These are phyloP conservation scores for Saccharomycopsis amapae DNA, from an alignment of 805 yeast genomes.

Conservation along the genomic window DNA sequence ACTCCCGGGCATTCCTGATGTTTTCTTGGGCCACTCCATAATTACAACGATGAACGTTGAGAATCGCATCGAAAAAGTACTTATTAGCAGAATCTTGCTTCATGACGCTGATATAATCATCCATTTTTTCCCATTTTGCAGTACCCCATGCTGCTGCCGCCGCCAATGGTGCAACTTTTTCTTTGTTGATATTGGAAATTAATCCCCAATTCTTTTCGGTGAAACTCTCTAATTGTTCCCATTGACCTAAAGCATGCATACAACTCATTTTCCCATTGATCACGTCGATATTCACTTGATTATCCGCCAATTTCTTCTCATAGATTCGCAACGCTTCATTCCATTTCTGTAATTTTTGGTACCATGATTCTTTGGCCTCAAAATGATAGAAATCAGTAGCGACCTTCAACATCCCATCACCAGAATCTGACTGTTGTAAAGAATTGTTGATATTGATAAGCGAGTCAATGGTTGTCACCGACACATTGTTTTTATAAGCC, in stretches of 20 bases:
- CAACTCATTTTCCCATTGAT: conserved; percentile 98
- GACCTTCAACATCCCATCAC: conserved; percentile 91
- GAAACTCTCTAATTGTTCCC: conserved; percentile 85
- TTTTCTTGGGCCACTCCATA: conserved; percentile 75
- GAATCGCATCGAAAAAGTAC: conserved; percentile 88
- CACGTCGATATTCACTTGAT: conserved; percentile 55
- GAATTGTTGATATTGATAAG: conserved; percentile 89
- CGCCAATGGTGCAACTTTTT: conserved; percentile 91
- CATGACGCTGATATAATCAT: conserved; percentile 82
- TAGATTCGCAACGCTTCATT: conserved; percentile 94
- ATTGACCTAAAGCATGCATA: conserved; percentile 96
- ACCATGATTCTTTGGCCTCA: conserved; percentile 95
- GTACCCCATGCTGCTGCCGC: conserved; percentile 99
- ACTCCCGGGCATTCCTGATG: conserved; percentile 78
- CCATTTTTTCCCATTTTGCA: conserved; percentile 96
- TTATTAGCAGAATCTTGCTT: conserved; percentile 88
- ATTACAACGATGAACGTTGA: conserved; percentile 77
- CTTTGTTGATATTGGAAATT: conserved; percentile 62
- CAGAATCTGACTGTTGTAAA: conserved; percentile 94
- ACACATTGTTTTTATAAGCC: conserved; percentile 22
- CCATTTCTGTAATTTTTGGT: conserved; percentile 94
- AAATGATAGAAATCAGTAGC: conserved; percentile 87
- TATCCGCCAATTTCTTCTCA: conserved; percentile 44
- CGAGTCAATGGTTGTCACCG: conserved; percentile 86
- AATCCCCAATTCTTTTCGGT: conserved; percentile 82